phyloP scores from a whole-genome alignment of 1,284 basidiomycete genomes.

The Bondarzewia mesenterica region DNA sequence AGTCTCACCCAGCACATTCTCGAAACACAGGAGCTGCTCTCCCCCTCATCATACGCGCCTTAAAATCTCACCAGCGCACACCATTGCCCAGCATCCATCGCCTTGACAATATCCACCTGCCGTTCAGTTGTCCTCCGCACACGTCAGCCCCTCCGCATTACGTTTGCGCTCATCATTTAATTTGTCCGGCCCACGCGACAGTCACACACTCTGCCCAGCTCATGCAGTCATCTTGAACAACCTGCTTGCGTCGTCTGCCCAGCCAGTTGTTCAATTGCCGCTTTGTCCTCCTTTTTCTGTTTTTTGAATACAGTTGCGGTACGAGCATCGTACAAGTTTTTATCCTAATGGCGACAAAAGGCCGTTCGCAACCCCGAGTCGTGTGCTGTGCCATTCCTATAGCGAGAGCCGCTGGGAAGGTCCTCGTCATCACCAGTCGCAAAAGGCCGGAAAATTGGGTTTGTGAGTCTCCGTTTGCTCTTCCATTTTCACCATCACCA shows the following conservation, averaged over 20 bases:
- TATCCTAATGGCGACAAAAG: slow-evolving; percentile 69
- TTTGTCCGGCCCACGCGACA: slow-evolving; percentile 4
- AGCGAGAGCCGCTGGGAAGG: slow-evolving; percentile 57
- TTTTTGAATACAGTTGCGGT: slow-evolving; percentile 7
- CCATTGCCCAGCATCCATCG: background rate
- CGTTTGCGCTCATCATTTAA: slow-evolving; percentile 11
- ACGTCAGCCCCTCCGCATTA: slow-evolving; percentile 9
- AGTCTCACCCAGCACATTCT: background rate
- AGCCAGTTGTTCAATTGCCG: slow-evolving; percentile 12
- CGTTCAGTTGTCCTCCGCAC: slow-evolving; percentile 6
- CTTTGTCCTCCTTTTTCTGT: slow-evolving; percentile 9
- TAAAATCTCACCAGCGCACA: no score
- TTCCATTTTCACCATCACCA: background rate
- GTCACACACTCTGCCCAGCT: slow-evolving; percentile 8
- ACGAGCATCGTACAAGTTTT: background rate
- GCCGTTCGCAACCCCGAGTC: slow-evolving; percentile 66
- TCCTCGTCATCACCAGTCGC: slow-evolving; percentile 74
- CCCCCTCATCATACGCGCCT: no score
- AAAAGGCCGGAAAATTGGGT: slow-evolving; percentile 75
- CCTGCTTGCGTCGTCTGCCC: background rate
- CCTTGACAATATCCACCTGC: slow-evolving; percentile 2
- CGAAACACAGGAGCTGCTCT: background rate
- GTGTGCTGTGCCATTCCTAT: slow-evolving; percentile 85
- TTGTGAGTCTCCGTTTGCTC: slow-evolving; percentile 49
- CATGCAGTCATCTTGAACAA: slow-evolving; percentile 12